These are phyloP conservation scores for Yarrowia bubula DNA, from an alignment of 805 yeast species.

Conservation along the genomic window DNA sequence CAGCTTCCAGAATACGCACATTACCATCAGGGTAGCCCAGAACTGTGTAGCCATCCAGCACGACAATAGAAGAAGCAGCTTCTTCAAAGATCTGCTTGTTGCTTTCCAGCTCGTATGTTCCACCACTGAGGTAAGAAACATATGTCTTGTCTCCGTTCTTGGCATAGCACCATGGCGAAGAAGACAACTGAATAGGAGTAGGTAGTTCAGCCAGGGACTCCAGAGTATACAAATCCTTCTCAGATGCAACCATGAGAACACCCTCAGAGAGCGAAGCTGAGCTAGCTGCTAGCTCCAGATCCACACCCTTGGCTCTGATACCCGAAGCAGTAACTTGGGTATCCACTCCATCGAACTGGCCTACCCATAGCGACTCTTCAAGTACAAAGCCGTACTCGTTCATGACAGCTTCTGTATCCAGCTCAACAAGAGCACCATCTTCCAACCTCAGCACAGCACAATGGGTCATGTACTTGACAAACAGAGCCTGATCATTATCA, in stretches of 20 bases:
- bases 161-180: conserved; percentile 8
- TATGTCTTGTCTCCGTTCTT: not conserved
- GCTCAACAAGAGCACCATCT: not conserved
- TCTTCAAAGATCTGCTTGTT: not conserved
- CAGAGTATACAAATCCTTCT: not conserved
- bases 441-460: not conserved
- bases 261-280: not conserved
- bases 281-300: not conserved
- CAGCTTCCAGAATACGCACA: not conserved
- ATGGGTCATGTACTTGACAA: conserved; percentile 11
- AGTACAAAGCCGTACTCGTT: not conserved
- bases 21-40: conserved; percentile 6
- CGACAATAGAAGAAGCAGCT: not conserved
- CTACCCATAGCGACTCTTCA: conserved; percentile 6
- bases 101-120: not conserved
- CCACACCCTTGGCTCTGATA: not conserved
- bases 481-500: not conserved
- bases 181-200: not conserved
- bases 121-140: conserved; percentile 11
- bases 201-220: not conserved
- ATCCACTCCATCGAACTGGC: not conserved
- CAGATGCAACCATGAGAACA: not conserved
- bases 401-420: not conserved
- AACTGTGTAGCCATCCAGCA: not conserved
- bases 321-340: conserved; percentile 1